Evolutionary conservation across 2,329 filamentous ascomycete species (phyloP).

Genomic region (Claviceps sp.): DNA sequence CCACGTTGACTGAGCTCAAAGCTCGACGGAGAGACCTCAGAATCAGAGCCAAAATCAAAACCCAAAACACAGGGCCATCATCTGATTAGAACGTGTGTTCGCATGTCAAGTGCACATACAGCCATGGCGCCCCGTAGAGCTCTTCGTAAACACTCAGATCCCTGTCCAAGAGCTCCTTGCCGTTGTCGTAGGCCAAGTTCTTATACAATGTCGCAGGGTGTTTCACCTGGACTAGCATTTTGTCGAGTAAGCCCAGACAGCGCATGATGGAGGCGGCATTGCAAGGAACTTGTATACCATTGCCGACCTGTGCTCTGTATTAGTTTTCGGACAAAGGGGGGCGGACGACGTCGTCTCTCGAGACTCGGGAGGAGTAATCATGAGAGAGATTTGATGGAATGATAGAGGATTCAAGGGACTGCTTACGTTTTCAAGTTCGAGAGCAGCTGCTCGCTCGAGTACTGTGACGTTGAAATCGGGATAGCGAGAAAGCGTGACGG

Average conservation of each 20-base stretch:
- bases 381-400: not conserved
- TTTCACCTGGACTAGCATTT: not conserved
- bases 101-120: conserved; percentile 5
- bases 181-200: conserved; percentile 1
- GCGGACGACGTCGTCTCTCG: not conserved
- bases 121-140: conserved; percentile 10
- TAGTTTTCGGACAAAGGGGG: not conserved
- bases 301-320: conserved; percentile 4
- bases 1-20: not conserved
- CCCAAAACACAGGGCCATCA: not conserved
- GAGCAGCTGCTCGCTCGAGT: conserved; percentile 4
- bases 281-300: conserved; percentile 10
- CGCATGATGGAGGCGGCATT: conserved; percentile 9
- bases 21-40: not conserved
- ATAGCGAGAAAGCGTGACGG: conserved; percentile 5
- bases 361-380: not conserved
- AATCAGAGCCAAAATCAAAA: not conserved
- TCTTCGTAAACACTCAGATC: conserved; percentile 5
- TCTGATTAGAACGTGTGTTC: too few species aligned
- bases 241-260: conserved; percentile 9
- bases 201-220: not conserved
- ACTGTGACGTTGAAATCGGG: conserved; percentile 5
- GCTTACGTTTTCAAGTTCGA: conserved; percentile 2
- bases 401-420: not conserved
- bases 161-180: conserved; percentile 3